A percentile compares a stretch with the other conserved stretches of the same genome.
These are phyloP conservation scores for Halteria grandinella DNA, from an alignment of 73 alveolate genomes.

Conservation along the genomic window DNA sequence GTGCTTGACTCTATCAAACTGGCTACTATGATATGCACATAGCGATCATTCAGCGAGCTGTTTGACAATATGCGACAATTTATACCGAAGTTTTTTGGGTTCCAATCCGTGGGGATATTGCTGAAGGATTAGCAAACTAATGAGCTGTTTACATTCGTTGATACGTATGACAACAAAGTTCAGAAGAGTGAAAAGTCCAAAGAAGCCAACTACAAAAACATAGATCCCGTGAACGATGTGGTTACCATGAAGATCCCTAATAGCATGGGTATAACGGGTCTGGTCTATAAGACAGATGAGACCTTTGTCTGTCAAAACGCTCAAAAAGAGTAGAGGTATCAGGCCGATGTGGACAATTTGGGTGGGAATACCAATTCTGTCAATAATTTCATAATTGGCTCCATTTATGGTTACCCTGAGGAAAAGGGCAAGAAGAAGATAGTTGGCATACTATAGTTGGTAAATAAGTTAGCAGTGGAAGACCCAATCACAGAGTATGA, in stretches of 20 bases:
- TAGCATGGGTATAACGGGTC: slow-evolving; percentile 50
- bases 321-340: slow-evolving; percentile 20
- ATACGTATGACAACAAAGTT: neutral
- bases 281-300: slow-evolving; percentile 29
- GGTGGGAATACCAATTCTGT: slow-evolving; percentile 38
- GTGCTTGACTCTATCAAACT: slow-evolving; percentile 28
- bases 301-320: slow-evolving; percentile 37
- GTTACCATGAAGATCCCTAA: slow-evolving; percentile 31
- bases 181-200: slow-evolving; percentile 33
- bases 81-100: slow-evolving; percentile 39
- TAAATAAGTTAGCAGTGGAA: slow-evolving; percentile 41
- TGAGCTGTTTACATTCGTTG: slow-evolving; percentile 43
- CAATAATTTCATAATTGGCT: slow-evolving; percentile 47
- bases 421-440: slow-evolving; percentile 17
- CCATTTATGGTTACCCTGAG: slow-evolving; percentile 49
- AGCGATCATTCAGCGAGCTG: slow-evolving; percentile 43
- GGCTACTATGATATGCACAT: slow-evolving; percentile 49
- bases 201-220: too few relatives aligned
- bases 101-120: slow-evolving; percentile 46
- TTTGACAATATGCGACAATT: slow-evolving; percentile 7
- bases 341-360: slow-evolving; percentile 50
- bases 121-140: slow-evolving; percentile 36
- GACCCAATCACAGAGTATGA: slow-evolving; percentile 45
- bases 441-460: slow-evolving; percentile 39
- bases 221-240: too few relatives aligned